Percentiles rank a stretch among this genome's conserved stretches.
These are phyloP conservation scores for Knoxdaviesia proteae DNA, from an alignment of 2,329 filamentous ascomycete species.

Conservation along the genomic window DNA sequence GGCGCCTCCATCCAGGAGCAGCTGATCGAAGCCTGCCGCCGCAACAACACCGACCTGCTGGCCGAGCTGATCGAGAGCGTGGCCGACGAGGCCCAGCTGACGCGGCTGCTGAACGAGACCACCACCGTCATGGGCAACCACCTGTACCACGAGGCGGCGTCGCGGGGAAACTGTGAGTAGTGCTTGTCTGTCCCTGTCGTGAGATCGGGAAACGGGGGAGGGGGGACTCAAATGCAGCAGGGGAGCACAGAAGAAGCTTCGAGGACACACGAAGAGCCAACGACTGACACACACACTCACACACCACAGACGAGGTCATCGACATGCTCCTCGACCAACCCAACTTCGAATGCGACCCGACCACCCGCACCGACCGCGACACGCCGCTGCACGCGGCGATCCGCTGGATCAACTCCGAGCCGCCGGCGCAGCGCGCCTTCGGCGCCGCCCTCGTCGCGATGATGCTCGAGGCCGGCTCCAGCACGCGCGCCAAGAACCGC, in stretches of 20 bases:
- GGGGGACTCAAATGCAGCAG: no score
- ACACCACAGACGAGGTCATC: constrained; percentile 47
- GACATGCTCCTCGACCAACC: constrained; percentile 68
- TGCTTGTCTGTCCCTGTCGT: neutral
- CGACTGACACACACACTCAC: neutral
- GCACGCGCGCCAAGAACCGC: constrained; percentile 41
- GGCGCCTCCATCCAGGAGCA: constrained; percentile 72
- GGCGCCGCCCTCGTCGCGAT: constrained; percentile 52
- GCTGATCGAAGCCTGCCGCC: constrained; percentile 78
- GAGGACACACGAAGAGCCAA: no score
- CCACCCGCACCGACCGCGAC: constrained; percentile 50
- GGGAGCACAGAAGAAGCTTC: no score
- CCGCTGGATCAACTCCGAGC: constrained; percentile 52
- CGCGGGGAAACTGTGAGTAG: constrained; percentile 63
- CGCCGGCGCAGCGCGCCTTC: constrained; percentile 38
- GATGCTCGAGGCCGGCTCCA: constrained; percentile 59
- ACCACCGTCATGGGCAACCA: constrained; percentile 74
- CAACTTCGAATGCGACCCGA: constrained; percentile 66
- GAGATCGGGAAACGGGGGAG: no score
- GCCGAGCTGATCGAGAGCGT: constrained; percentile 46
- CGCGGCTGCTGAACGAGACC: constrained; percentile 65
- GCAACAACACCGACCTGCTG: constrained; percentile 79
- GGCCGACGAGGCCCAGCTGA: constrained; percentile 42
- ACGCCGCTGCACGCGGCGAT: constrained; percentile 65
- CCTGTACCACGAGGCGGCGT: constrained; percentile 74